Evolutionary conservation across 202 grass and related monocot species (phyloP).

Genomic region (Panicum virgatum): DNA sequence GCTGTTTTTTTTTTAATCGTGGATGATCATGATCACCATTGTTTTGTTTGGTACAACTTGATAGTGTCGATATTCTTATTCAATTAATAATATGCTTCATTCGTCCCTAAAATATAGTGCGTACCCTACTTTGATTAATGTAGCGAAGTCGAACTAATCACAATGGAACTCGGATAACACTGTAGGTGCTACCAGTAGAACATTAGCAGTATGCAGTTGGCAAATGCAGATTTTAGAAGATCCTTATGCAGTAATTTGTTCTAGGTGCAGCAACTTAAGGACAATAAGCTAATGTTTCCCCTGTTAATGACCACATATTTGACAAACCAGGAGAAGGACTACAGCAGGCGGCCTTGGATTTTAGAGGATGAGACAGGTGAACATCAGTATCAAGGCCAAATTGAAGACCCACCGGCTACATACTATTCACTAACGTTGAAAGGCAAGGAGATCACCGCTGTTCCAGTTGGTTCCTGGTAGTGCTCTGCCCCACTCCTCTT

Average conservation of each 20-base stretch:
- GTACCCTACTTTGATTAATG: not conserved
- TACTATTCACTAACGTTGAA: slow-evolving; percentile 73
- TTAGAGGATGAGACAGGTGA: slow-evolving; percentile 82
- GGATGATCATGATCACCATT: slow-evolving; percentile 15
- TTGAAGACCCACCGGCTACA: slow-evolving; percentile 63
- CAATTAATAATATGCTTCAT: not conserved
- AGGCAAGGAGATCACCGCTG: slow-evolving; percentile 63
- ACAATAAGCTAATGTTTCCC: not conserved
- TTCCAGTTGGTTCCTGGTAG: slow-evolving; percentile 76
- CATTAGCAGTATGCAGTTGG: not conserved
- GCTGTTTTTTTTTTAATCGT: slow-evolving; percentile 10
- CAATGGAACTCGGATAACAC: not conserved
- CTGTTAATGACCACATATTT: slow-evolving; percentile 30
- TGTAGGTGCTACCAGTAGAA: slow-evolving; percentile 1
- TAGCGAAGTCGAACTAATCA: not conserved
- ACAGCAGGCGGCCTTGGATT: slow-evolving; percentile 71
- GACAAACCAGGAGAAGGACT: slow-evolving; percentile 60
- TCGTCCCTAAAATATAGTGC: too few relatives aligned
- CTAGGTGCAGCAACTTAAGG: not conserved
- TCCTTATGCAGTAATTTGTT: slow-evolving; percentile 26
- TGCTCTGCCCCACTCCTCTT: not conserved
- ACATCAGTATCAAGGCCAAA: slow-evolving; percentile 72
- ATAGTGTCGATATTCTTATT: not conserved
- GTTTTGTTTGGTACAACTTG: not conserved
- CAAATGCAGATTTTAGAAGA: slow-evolving; percentile 24